Evolutionary conservation across 2,329 filamentous ascomycete genomes (phyloP), one percentile per base, ranked within the genome.

Genomic region (Hyphodiscus sp.): DNA sequence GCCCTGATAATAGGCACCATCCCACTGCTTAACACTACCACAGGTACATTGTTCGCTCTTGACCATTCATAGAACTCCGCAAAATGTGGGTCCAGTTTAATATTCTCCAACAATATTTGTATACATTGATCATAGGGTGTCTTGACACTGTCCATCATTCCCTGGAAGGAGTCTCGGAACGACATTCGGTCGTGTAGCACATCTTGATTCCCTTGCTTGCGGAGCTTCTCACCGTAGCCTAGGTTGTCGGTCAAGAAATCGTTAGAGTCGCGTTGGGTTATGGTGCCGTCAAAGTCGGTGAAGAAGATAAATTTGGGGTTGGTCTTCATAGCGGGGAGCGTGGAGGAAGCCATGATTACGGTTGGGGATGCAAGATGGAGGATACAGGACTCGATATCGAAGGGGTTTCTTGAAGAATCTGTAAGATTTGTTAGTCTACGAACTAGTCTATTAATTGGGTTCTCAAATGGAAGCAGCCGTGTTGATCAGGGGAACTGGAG

Each of bases 281-380:
- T 92, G 51, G 91, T 97, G 66, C 94, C 94, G 73, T 99, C 94
- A 69, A 97, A 97, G 74, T 99, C 94, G 63, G 91, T 96, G 77
- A 97, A 97, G 81, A 99, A 96, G 76, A 99, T 91, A 76, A 89
- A 88, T 73, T 90, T 87, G 49, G 91, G 91, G 69, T 87, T 83
- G 54, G 77, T 83, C 65, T 75, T 75, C 69, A 85, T 73, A 45
- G 82, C 82, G 52, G 81, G 81, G 23, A 81, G 78, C 53, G 64
- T 68, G 44, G 65, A 57, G 53, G 67, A 61, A 54, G 65, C 58
- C 62, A 67, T 65, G 46, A 56, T 47, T 44, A 63, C 58, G 47
- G 9, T 29, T 30, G 10, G 29, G 20, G 16, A 47, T 13, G 45
- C 15, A 45, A 19, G 20, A 50, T 44, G 30, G 30, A 26, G 41